phyloP scores from a whole-genome alignment of 495 filamentous ascomycete genomes.

The Penicillium egyptiacum region DNA sequence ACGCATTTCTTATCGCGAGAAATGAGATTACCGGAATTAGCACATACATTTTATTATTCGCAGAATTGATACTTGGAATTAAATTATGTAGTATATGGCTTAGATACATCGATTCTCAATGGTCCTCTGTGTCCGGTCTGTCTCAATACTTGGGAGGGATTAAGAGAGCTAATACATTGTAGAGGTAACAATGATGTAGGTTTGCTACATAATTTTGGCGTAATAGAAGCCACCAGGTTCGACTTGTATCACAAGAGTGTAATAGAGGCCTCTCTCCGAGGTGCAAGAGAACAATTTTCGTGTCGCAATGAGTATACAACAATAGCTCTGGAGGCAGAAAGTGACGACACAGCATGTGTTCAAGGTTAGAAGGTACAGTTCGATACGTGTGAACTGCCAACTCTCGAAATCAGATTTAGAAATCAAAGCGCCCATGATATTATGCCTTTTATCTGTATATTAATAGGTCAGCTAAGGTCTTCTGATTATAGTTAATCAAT shows the following conservation, averaged over 20 bases:
- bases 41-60: not conserved
- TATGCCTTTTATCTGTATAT: not conserved
- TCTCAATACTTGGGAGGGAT: not conserved
- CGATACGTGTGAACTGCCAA: not conserved
- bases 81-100: not conserved
- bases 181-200: not conserved
- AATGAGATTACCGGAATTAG: not conserved
- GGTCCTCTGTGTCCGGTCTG: not conserved
- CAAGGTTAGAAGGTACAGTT: not conserved
- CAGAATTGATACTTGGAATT: not conserved
- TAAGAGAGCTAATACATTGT: too few relatives aligned
- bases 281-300: not conserved
- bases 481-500: not conserved
- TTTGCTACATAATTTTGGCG: not conserved
- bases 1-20: constrained; percentile 1
- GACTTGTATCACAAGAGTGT: not conserved
- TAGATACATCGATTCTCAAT: not conserved
- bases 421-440: not conserved
- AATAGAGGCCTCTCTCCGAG: not conserved
- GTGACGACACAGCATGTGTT: not conserved
- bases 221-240: too few relatives aligned
- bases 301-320: not conserved
- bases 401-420: not conserved
- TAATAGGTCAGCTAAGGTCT: not conserved
- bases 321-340: not conserved